Percentiles rank a stretch among this genome's conserved stretches.
Evolutionary conservation across 345 rosid genomes (phyloP).

Genomic region (Noccaea bulbosa): DNA sequence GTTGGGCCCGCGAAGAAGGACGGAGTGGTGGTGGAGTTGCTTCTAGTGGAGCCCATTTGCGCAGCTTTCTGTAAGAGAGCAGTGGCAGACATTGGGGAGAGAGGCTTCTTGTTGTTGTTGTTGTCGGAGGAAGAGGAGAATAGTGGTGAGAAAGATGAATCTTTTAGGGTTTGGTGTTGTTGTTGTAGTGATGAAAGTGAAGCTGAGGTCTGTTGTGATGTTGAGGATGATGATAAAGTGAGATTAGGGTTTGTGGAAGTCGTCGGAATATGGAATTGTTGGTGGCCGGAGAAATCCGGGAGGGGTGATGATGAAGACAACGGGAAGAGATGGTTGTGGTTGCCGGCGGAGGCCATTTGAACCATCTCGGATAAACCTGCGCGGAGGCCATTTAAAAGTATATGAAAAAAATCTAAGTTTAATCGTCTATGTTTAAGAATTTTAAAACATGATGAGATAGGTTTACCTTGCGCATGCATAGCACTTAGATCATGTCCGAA

Average conservation of each 20-base stretch:
- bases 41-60: conserved; percentile 88
- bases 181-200: conserved; percentile 34
- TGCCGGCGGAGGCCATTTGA: conserved; percentile 53
- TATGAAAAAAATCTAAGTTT: background rate
- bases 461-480: conserved; percentile 46
- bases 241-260: conserved; percentile 51
- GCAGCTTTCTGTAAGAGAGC: conserved; percentile 96
- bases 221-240: conserved; percentile 53
- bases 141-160: conserved; percentile 40
- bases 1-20: conserved; percentile 50
- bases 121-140: conserved; percentile 48
- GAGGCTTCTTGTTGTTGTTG: conserved; percentile 46
- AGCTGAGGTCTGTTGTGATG: conserved; percentile 39
- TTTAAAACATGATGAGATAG: background rate
- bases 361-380: conserved; percentile 64
- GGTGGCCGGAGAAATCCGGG: conserved; percentile 46
- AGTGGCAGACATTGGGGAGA: conserved; percentile 82
- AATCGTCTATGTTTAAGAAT: too few relatives aligned
- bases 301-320: conserved; percentile 52
- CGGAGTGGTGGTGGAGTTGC: conserved; percentile 52
- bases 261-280: conserved; percentile 45
- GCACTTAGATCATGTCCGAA: conserved; percentile 54
- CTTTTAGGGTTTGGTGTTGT: conserved; percentile 42
- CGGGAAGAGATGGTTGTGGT: conserved; percentile 49
- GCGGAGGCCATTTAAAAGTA: background rate